A percentile compares a stretch with the other conserved stretches of the same genome.
These are phyloP conservation scores for Oropetium thomaeum DNA, from an alignment of 176 grass and related monocot genomes.

Conservation along the genomic window DNA sequence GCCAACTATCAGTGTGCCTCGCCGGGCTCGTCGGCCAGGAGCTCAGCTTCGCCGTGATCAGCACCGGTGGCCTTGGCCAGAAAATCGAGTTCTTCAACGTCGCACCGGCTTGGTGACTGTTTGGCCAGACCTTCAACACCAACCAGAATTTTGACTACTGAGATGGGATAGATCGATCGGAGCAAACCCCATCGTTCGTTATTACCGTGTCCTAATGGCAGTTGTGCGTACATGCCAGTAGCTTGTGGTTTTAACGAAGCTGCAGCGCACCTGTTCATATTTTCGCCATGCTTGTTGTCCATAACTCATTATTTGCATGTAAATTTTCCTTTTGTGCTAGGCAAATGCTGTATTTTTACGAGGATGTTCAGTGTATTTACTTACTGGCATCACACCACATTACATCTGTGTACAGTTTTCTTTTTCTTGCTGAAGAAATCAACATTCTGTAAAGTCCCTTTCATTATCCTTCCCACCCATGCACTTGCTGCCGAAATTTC, in stretches of 20 bases:
- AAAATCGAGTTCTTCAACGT: slow-evolving; percentile 35
- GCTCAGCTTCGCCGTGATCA: slow-evolving; percentile 47
- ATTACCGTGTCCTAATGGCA: neutral
- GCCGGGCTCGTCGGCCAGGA: slow-evolving; percentile 30
- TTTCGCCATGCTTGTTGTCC: neutral
- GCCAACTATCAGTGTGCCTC: slow-evolving; percentile 46
- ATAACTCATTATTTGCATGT: neutral
- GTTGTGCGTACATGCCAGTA: neutral
- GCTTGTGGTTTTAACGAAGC: neutral
- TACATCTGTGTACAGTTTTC: neutral
- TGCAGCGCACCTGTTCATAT: neutral
- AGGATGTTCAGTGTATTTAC: no score
- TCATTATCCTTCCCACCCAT: neutral
- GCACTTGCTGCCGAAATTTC: neutral
- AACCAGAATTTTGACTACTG: slow-evolving; percentile 48
- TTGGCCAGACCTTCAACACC: slow-evolving; percentile 49
- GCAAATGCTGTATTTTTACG: no score
- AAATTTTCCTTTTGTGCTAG: neutral
- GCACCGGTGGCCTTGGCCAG: slow-evolving; percentile 42
- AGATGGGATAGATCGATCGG: neutral
- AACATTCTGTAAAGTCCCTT: neutral
- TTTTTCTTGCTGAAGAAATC: neutral
- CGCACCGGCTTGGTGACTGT: slow-evolving; percentile 38
- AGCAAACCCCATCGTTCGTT: neutral
- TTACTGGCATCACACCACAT: neutral